Conservation (phyloP, 2,329 filamentous ascomycete species). For the Colletotrichum godetiae region DNA sequence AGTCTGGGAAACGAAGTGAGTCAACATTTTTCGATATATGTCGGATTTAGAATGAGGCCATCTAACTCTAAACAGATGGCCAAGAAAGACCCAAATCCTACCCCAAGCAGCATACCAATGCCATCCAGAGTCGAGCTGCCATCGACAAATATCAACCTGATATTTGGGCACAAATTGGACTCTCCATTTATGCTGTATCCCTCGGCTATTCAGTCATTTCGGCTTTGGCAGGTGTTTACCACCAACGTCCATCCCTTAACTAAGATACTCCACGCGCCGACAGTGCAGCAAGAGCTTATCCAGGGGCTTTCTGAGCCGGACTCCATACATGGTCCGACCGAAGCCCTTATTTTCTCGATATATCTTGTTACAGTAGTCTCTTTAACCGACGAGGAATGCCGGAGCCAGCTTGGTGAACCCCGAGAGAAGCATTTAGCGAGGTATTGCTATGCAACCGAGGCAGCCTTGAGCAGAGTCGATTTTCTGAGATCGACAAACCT, state of each 20-base stretch:
- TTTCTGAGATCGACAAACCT: constrained; percentile 70
- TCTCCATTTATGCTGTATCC: constrained; percentile 4
- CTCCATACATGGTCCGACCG: constrained; percentile 52
- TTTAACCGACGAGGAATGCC: constrained; percentile 67
- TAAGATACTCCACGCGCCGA: constrained; percentile 78
- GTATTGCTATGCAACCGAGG: constrained; percentile 62
- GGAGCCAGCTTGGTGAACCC: constrained; percentile 58
- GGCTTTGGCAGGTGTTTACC: constrained; percentile 79
- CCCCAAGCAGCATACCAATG: background rate
- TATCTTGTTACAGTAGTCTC: constrained; percentile 69
- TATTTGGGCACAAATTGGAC: constrained; percentile 37
- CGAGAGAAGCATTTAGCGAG: constrained; percentile 60
- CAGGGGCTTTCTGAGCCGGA: constrained; percentile 1
- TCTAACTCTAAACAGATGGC: background rate
- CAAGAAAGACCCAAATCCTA: background rate
- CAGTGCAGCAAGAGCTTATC: constrained; percentile 60
- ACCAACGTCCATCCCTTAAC: constrained; percentile 80
- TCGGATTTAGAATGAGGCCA: too few species aligned
- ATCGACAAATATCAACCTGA: background rate
- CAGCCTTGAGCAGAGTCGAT: constrained; percentile 61
- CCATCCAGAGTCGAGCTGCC: background rate
- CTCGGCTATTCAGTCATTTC: constrained; percentile 47
- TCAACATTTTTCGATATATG: too few species aligned
- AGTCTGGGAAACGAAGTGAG: constrained; percentile 10
- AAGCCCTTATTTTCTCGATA: constrained; percentile 72